These are phyloP conservation scores for Amesomyces nigricolor DNA, from an alignment of 2,329 filamentous ascomycete genomes.

Conservation along the genomic window DNA sequence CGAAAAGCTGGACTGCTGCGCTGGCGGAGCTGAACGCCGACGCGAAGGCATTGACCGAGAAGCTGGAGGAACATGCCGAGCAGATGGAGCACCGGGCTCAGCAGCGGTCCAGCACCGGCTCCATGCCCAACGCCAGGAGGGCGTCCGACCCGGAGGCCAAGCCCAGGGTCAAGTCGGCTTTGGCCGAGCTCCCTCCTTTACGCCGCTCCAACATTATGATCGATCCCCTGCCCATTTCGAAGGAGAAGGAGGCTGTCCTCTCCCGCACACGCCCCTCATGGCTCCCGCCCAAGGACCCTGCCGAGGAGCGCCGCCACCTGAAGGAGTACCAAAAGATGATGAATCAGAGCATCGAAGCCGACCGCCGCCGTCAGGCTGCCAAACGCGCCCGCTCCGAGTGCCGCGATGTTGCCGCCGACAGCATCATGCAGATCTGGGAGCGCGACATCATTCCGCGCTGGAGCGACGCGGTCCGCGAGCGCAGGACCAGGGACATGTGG, in stretches of 20 bases:
- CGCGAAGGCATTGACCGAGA: slow-evolving; percentile 68
- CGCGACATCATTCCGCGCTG: slow-evolving; percentile 70
- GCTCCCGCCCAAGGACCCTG: slow-evolving; percentile 81
- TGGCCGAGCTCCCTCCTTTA: slow-evolving; percentile 64
- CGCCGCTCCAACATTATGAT: slow-evolving; percentile 75
- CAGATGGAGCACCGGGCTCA: slow-evolving; percentile 47
- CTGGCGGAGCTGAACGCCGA: slow-evolving; percentile 65
- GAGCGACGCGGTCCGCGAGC: slow-evolving; percentile 63
- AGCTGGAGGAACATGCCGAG: slow-evolving; percentile 72
- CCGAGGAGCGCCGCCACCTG: slow-evolving; percentile 84
- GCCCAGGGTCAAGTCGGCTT: slow-evolving; percentile 57
- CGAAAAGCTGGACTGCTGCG: slow-evolving; percentile 70
- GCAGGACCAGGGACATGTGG: slow-evolving; percentile 69
- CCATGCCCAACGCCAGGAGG: slow-evolving; percentile 33
- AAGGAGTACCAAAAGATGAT: slow-evolving; percentile 84
- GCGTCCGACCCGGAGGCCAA: slow-evolving; percentile 40
- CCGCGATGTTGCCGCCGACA: slow-evolving; percentile 51
- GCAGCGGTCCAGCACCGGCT: slow-evolving; percentile 34
- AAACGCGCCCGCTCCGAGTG: slow-evolving; percentile 46
- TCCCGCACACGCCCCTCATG: slow-evolving; percentile 76
- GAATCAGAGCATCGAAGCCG: slow-evolving; percentile 54
- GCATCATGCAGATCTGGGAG: slow-evolving; percentile 63
- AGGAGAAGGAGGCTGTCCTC: slow-evolving; percentile 79
- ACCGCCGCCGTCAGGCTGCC: slow-evolving; percentile 52
- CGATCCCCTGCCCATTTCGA: slow-evolving; percentile 75